A percentile compares a stretch with the other conserved stretches of the same genome.
Conservation (phyloP, 495 filamentous ascomycete genomes). For the Podospora sp. region DNA sequence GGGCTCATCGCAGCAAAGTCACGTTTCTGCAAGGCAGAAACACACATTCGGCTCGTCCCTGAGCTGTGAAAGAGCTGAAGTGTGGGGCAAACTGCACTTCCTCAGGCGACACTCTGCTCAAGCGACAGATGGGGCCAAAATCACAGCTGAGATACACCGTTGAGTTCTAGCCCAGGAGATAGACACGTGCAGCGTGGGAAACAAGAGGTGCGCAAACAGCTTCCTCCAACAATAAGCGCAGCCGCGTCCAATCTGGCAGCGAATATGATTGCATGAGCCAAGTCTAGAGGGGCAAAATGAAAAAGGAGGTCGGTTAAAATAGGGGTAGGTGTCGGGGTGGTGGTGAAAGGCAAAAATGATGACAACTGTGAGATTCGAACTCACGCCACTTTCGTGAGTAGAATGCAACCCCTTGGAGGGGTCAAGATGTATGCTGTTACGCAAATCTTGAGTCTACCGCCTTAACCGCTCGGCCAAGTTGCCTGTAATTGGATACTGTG, state of each 20-base stretch:
- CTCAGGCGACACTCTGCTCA: too few relatives aligned
- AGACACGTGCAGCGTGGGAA: too few relatives aligned
- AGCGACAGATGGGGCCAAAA: too few relatives aligned
- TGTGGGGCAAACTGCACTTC: neutral
- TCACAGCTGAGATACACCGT: too few relatives aligned
- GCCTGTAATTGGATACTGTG: neutral
- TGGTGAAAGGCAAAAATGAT: neutral
- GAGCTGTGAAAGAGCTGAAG: too few relatives aligned
- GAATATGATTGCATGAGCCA: too few relatives aligned
- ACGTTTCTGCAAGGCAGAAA: neutral
- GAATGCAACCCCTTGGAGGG: neutral
- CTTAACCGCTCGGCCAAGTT: neutral
- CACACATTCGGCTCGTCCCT: neutral
- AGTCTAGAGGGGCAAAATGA: too few relatives aligned
- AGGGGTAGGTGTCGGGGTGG: neutral
- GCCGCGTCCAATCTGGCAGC: too few relatives aligned
- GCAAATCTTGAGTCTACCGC: neutral
- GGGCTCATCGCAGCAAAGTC: neutral
- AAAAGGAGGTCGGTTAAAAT: neutral
- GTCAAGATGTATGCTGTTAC: neutral
- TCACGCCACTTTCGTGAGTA: conserved; percentile 1
- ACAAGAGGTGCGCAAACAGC: too few relatives aligned
- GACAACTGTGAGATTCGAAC: conserved; percentile 1
- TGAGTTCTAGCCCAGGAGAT: too few relatives aligned
- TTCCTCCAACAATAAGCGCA: too few relatives aligned